Conservation (phyloP, 139 green algal genomes). For the Picochlorum sp. region DNA sequence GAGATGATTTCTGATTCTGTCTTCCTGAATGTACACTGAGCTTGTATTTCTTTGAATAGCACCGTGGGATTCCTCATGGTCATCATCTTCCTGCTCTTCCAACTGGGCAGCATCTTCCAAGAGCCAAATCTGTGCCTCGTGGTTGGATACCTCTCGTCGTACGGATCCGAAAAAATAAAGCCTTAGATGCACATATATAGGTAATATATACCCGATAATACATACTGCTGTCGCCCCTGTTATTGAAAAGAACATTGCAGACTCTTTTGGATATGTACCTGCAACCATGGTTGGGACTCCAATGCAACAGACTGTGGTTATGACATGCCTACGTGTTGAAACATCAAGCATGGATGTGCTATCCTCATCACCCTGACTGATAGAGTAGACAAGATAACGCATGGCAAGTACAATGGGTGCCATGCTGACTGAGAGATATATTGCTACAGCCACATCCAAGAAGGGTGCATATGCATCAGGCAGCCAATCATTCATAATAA, state of each 20-base stretch:
- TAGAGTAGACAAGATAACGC: conserved; percentile 21
- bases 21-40: no score
- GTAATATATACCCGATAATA: conserved; percentile 40
- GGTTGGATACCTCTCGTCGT: background rate
- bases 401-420: conserved; percentile 34
- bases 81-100: background rate
- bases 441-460: conserved; percentile 21
- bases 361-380: background rate
- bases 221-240: conserved; percentile 41
- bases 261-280: conserved; percentile 31
- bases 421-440: conserved; percentile 39
- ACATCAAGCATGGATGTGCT: conserved; percentile 43
- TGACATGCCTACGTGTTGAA: conserved; percentile 33
- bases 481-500: conserved; percentile 47
- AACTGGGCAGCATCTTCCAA: background rate
- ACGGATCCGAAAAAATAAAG: conserved; percentile 14
- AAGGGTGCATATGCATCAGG: conserved; percentile 19
- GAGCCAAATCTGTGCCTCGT: background rate
- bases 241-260: conserved; percentile 44
- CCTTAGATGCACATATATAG: conserved; percentile 33
- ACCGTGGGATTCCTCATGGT: background rate
- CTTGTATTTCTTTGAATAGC: no score
- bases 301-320: conserved; percentile 36
- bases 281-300: conserved; percentile 25
- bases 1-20: no score